Base-by-base conservation (phyloP, 441 rosid genomes). In the Populus tomentosa region DNA sequence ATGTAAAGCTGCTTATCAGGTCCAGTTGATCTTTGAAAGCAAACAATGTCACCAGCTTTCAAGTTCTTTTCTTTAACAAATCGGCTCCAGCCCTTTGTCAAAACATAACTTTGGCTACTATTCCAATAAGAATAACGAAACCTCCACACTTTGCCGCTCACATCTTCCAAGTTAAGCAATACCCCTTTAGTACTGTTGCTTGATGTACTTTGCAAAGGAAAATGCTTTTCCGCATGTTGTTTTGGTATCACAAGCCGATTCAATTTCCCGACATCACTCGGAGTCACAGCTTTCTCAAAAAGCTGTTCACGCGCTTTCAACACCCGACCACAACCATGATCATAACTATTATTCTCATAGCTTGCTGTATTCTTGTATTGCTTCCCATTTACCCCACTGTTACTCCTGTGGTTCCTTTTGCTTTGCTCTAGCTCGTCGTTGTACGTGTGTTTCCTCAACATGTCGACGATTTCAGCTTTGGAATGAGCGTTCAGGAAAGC, bases 11-110 rank as follows among this genome's bases (percentile, higher is more conserved):
- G 96, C 78, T 87, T 89, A 71, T 91, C 96, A 75, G 82, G 72
- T 20, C 91, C 92, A 4, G 88, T 89, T 40, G 95, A 95, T 78
- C 88, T 89, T 79, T 86, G 89, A 73, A 95, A 95, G 73, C 91
- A 76, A 30, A 95, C 98, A 56, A 89, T 80, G 75, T 95, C 98
- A 20, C 98, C 98, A 74, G 98, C 95, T 72, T 84, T 89, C 69
- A 95, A 84, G 75, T 76, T 86, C 88, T 91, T 95, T 85, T 94
- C 99, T 83, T 92, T 94, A 13, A 95, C 99, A 77, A 92, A 95
- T 69, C 97, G 84, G 88, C 97, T 95, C 99, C 98, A 94, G 18
- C 98, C 99, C 84, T 91, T 92, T 2, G 99, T 95, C 80, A 95
- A 84, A 66, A 95, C 99, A 64, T 94, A 95, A 75, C 98, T 95